Evolutionary conservation across 768 basidiomycete genomes (phyloP), one percentile per base, ranked within the genome.

Genomic region (Tylopilus sp.): DNA sequence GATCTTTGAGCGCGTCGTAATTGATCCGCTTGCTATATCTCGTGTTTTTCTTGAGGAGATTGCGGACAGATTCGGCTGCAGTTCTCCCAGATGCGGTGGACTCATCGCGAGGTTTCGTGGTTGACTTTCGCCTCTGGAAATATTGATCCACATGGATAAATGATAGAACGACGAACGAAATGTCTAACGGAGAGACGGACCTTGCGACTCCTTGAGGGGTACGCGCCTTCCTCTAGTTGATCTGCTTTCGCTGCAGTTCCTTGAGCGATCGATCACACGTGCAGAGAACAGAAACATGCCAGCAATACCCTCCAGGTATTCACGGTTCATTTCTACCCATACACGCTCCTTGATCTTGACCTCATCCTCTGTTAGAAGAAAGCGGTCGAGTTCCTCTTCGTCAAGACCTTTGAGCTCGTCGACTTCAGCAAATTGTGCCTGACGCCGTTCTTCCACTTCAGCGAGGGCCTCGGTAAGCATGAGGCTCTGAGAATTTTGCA

Each of bases 11-110:
- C 1, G 90, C 91, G 58, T 90, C 87, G 66, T 95, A 97, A 67
- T 97, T 97, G 71, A 95, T 95, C 46, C 91, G 83, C 63, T 91
- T 91, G 71, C 89, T 92, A 70, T 94, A 93, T 63, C 83, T 88
- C 21, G 84, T 79, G 56, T 88, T 92, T 71, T 91, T 91, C 74
- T 88, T 86, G 60, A 93, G 75, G 31, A 95, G 76, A 52, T 69
- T 71, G 23, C 61, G 68, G 35, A 69, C 68, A 22, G 68, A 71
- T 42, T 69, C 68, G 1, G 69, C 68, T 40, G 67, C 67, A 13
- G 69, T 69, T 48, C 50, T 69, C 33, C 67, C 68, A 6, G 68
- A 71, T 4, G 69, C 81, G 7, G 82, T 88, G 0, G 83, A 77
- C 11, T 86, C 80, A 54, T 95, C 91, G 28, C 88, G 79, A 20